Base-by-base conservation (phyloP, 2,329 filamentous ascomycete genomes). In the Aspergillus pseudoglaucus region DNA sequence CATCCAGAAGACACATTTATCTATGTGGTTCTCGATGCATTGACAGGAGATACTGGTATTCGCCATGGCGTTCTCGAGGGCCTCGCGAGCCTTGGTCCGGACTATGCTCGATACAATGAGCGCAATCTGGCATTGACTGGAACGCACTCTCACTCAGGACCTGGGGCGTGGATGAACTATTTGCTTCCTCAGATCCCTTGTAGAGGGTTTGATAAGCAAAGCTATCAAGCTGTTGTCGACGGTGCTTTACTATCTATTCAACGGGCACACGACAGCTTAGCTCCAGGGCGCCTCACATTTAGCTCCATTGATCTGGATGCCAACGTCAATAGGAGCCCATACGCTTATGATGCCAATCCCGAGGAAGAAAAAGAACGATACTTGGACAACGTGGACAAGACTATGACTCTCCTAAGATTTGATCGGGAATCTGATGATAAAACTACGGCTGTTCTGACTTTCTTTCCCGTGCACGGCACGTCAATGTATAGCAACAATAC, bases 151-250 rank as follows among this genome's bases (percentile, higher is more conserved):
- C 91, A 97, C 70, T 85, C 90, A 20, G 91, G 90, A 0, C 90
- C 91, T 0, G 91, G 87, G 2, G 91, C 87, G 5, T 97, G 90
- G 89, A 76, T 94, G 64, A 97, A 97, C 69, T 97, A 96, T 63
- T 78, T 97, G 8, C 76, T 96, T 5, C 91, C 90, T 6, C 90
- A 96, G 63, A 86, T 97, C 54, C 93, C 91, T 0, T 90, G 84
- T 60, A 78, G 86, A 49, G 91, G 91, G 0, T 96, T 95, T 59
- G 80, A 89, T 67, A 82, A 83, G 60, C 87, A 94, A 66, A 94
- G 88, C 59, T 95, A 95, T 62, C 79, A 84, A 54, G 90, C 91
- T 23, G 89, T 97, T 52, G 89, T 97, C 0, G 83, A 93, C 57
- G 91, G 91, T 1, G 84, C 88, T 1, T 63, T 96, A 1, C 72